Percentiles rank a stretch among this genome's conserved stretches.
Evolutionary conservation across 495 filamentous ascomycete species (phyloP).

Genomic region (Trichoderma virens): DNA sequence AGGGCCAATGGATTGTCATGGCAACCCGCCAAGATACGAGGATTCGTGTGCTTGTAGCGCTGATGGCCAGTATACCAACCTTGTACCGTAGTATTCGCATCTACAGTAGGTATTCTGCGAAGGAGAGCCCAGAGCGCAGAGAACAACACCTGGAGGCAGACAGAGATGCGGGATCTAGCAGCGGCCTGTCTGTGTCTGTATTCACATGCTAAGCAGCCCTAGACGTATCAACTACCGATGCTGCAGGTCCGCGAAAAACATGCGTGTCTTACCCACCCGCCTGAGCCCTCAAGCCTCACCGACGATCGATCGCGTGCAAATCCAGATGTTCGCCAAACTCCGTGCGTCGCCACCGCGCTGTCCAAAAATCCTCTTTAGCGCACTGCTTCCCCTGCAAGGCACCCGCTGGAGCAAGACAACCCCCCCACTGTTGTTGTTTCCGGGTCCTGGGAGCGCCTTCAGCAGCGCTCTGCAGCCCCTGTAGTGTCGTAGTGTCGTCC

Average conservation of each 20-base stretch:
- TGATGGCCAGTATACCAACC: neutral
- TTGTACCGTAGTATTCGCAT: neutral
- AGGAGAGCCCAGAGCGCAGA: no score
- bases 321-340: neutral
- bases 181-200: no score
- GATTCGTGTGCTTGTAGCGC: neutral
- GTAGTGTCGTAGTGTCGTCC: neutral
- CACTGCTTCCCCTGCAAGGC: neutral
- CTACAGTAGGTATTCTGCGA: no score
- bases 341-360: neutral
- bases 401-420: neutral
- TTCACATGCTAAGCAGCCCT: neutral
- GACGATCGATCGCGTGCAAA: constrained; percentile 1
- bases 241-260: neutral
- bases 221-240: neutral
- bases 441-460: neutral
- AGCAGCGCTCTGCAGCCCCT: neutral
- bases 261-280: constrained; percentile 6
- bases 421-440: neutral
- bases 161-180: no score
- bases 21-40: constrained; percentile 4
- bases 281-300: neutral
- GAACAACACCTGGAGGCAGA: no score
- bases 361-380: neutral
- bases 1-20: constrained; percentile 1